Base-by-base conservation (phyloP, 2,329 filamentous ascomycete species). In the Aspergillus fructus region DNA sequence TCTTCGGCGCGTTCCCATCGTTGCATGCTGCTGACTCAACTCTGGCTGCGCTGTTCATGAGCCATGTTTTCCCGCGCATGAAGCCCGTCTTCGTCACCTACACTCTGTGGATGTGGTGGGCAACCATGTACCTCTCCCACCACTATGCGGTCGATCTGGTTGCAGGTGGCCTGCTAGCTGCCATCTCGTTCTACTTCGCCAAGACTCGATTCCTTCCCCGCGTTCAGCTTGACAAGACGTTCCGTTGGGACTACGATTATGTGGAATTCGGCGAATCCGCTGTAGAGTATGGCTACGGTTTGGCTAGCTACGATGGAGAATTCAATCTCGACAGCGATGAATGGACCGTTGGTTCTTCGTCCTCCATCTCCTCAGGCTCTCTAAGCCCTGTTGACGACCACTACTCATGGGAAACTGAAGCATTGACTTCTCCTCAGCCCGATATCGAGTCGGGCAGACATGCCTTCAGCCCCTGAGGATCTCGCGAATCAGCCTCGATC, bases 41-140 rank as follows among this genome's bases (percentile, higher is more conserved):
- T 4, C 82, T 96, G 54, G 91, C 96, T 74, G 92, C 91, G 21
- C 83, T 97, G 15, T 96, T 97, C 81, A 90, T 97, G 87, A 90
- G 89, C 75, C 89, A 96, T 76, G 87, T 90, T 72, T 97, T 97
- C 81, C 93, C 93, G 4, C 86, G 85, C 60, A 83, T 96, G 64
- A 87, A 89, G 64, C 86, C 88, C 12, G 76, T 94, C 53, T 96
- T 96, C 76, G 84, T 93, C 62, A 81, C 84, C 62, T 97, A 97
- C 75, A 89, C 89, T 45, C 84, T 89, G 71, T 97, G 93, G 93
- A 87, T 97, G 68, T 97, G 92, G 90, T 97, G 93, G 92, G 90
- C 93, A 12, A 97, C 93, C 65, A 96, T 97, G 91, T 97, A 97
- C 72, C 85, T 97, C 52, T 96, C 91, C 69, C 93, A 97, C 76